Percentiles rank a stretch among this genome's conserved stretches.
phyloP scores from a whole-genome alignment of 2,329 filamentous ascomycete genomes.

The Neoarthrinium moseri region DNA sequence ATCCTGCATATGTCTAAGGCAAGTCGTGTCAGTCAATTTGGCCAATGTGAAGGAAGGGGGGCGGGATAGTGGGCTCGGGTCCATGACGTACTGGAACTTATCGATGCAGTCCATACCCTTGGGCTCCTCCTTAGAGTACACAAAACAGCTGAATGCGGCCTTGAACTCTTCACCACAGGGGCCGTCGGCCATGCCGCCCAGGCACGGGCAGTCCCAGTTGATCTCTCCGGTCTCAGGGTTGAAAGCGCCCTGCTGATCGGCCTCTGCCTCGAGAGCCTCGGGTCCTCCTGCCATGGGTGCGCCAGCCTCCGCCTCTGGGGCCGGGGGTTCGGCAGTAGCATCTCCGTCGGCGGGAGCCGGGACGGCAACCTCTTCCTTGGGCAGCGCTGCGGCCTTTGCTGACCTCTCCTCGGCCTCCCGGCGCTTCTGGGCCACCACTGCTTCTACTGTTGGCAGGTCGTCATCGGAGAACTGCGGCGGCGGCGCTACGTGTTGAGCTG shows the following conservation, averaged over 20 bases:
- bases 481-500: constrained; percentile 34
- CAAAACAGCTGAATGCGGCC: constrained; percentile 95
- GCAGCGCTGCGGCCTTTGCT: constrained; percentile 26
- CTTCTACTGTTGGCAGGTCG: constrained; percentile 64
- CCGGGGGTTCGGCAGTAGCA: constrained; percentile 20
- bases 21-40: constrained; percentile 9
- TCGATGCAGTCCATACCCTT: constrained; percentile 98
- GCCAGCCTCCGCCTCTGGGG: constrained; percentile 20
- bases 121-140: constrained; percentile 90
- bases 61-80: no score
- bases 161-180: constrained; percentile 96
- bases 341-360: constrained; percentile 24
- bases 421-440: constrained; percentile 64
- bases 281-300: constrained; percentile 33
- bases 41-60: no score
- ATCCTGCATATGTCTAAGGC: constrained; percentile 83
- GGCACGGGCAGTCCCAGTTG: constrained; percentile 98
- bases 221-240: constrained; percentile 99
- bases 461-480: constrained; percentile 55
- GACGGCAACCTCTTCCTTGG: constrained; percentile 16
- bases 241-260: constrained; percentile 85
- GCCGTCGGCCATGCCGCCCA: constrained; percentile 95
- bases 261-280: constrained; percentile 72
- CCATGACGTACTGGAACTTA: constrained; percentile 80
- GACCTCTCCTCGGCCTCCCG: constrained; percentile 39